A percentile compares a stretch with the other conserved stretches of the same genome.
phyloP scores from a whole-genome alignment of 148 eudicot genomes.

The Persicaria maculosa region DNA sequence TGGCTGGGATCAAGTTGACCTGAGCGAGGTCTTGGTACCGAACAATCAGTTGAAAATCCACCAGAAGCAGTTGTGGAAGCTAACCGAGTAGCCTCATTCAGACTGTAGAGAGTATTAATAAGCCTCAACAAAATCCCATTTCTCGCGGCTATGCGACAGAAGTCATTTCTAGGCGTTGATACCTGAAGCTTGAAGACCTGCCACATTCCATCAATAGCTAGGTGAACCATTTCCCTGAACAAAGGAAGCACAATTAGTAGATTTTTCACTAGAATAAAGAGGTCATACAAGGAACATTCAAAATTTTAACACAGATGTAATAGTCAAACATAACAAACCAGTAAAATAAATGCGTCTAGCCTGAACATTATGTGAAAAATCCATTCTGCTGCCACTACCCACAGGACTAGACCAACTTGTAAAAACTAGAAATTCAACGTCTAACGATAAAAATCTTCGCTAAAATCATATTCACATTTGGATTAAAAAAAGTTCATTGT shows the following conservation, averaged over 20 bases:
- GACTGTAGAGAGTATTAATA: slow-evolving; percentile 76
- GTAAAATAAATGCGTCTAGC: background rate
- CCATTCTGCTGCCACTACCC: background rate
- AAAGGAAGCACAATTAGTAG: background rate
- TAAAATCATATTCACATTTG: background rate
- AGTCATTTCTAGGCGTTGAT: slow-evolving; percentile 85
- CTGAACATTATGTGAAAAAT: background rate
- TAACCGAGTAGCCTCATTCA: slow-evolving; percentile 89
- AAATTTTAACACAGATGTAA: background rate
- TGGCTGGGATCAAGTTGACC: slow-evolving; percentile 65
- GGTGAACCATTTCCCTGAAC: slow-evolving; percentile 97
- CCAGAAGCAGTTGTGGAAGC: slow-evolving; percentile 60
- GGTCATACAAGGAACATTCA: background rate
- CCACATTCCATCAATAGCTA: slow-evolving; percentile 99
- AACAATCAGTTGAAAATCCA: slow-evolving; percentile 59
- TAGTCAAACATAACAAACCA: background rate
- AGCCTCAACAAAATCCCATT: slow-evolving; percentile 89
- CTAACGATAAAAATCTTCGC: no score
- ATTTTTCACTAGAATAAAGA: slow-evolving; percentile 1
- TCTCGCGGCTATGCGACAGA: slow-evolving; percentile 91
- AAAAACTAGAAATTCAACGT: background rate
- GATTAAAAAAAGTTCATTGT: background rate
- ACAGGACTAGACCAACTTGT: background rate
- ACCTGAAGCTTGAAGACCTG: slow-evolving; percentile 95
- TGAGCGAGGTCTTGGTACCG: slow-evolving; percentile 55